phyloP scores from a whole-genome alignment of 306 rosid species.

The Dryas drummondii region DNA sequence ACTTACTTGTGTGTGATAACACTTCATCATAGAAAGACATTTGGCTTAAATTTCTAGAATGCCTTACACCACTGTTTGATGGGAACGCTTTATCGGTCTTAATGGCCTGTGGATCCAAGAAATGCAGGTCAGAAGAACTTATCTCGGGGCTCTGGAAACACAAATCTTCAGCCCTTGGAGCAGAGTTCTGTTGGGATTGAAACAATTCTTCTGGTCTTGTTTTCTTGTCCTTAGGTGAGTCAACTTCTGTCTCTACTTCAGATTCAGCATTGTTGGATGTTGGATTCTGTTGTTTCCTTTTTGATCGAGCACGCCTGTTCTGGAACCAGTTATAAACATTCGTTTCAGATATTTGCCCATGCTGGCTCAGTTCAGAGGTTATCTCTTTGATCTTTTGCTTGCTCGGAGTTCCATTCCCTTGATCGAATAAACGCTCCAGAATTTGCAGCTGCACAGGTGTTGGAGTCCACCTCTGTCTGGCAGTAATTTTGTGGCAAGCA shows the following conservation, averaged over 20 bases:
- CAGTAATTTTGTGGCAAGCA: conserved; percentile 77
- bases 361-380: conserved; percentile 79
- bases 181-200: conserved; percentile 50
- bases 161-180: conserved; percentile 52
- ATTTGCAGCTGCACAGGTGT: conserved; percentile 85
- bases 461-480: conserved; percentile 99
- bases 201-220: conserved; percentile 58
- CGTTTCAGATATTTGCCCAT: conserved; percentile 91
- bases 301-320: conserved; percentile 92
- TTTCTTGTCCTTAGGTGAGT: conserved; percentile 85
- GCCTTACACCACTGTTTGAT: conserved; percentile 50
- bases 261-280: conserved; percentile 60
- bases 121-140: conserved; percentile 64
- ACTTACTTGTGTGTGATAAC: conserved; percentile 53
- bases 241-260: conserved; percentile 81
- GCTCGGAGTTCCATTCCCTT: conserved; percentile 92
- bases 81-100: conserved; percentile 54
- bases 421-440: conserved; percentile 83
- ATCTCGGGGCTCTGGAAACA: conserved; percentile 68
- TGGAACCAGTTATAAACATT: conserved; percentile 98
- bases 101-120: conserved; percentile 51
- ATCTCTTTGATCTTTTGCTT: conserved; percentile 94
- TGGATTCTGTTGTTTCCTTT: conserved; percentile 73
- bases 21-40: conserved; percentile 68
- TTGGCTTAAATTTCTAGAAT: conserved; percentile 45